Percentiles rank a stretch among this genome's conserved stretches.
Evolutionary conservation across 2,329 filamentous ascomycete species (phyloP).

Genomic region (Coleophoma cylindrospora): DNA sequence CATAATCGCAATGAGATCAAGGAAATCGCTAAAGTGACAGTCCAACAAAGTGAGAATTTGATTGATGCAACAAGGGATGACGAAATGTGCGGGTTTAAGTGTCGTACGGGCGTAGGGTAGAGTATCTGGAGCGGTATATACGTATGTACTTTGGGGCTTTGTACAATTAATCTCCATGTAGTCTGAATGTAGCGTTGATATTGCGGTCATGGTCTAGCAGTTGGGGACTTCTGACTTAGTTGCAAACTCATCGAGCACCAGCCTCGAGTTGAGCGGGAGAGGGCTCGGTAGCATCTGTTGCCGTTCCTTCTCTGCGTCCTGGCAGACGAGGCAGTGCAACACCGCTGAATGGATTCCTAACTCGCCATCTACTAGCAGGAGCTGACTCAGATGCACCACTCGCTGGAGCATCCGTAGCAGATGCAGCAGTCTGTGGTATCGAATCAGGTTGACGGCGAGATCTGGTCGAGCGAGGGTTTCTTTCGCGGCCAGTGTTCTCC

Average conservation of each 20-base stretch:
- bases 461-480: constrained; percentile 7
- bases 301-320: constrained; percentile 10
- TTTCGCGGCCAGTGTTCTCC: not conserved
- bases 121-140: not conserved
- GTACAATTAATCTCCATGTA: not conserved
- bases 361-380: constrained; percentile 16
- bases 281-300: constrained; percentile 6
- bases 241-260: constrained; percentile 7
- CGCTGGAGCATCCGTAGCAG: not conserved
- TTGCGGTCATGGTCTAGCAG: no score
- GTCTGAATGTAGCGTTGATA: not conserved
- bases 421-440: not conserved
- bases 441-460: constrained; percentile 7
- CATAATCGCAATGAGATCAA: constrained; percentile 1
- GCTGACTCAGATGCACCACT: constrained; percentile 5
- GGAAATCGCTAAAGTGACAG: constrained; percentile 17
- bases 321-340: constrained; percentile 15
- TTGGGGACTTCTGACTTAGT: not conserved
- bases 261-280: constrained; percentile 29
- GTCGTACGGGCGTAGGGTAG: not conserved
- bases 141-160: not conserved
- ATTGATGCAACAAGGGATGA: not conserved
- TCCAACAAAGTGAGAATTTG: constrained; percentile 1
- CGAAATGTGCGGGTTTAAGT: not conserved
- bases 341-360: constrained; percentile 19